Percentiles rank a stretch among this genome's conserved stretches.
phyloP scores from a whole-genome alignment of 495 filamentous ascomycete genomes.

The Articulospora tetracladia region DNA sequence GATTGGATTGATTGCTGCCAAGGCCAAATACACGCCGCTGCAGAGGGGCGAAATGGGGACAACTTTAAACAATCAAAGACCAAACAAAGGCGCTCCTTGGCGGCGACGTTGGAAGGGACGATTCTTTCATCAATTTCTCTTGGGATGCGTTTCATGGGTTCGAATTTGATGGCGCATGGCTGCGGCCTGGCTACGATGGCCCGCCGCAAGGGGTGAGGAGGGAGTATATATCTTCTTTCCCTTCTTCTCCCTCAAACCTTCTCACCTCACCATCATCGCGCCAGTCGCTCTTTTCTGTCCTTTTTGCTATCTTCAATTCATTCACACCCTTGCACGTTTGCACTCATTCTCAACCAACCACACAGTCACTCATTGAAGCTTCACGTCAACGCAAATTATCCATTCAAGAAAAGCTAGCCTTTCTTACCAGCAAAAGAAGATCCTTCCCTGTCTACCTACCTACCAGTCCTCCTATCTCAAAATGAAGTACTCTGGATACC shows the following conservation, averaged over 20 bases:
- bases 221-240: background rate
- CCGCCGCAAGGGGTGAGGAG: background rate
- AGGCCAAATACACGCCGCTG: background rate
- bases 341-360: background rate
- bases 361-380: background rate
- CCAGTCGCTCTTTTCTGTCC: slow-evolving; percentile 8
- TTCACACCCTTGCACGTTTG: background rate
- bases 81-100: background rate
- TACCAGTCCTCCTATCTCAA: slow-evolving; percentile 13
- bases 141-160: background rate
- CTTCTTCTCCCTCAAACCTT: background rate
- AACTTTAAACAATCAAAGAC: background rate
- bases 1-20: background rate
- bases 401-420: background rate
- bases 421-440: background rate
- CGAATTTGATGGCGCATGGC: background rate
- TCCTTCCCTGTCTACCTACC: background rate
- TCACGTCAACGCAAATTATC: background rate
- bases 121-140: background rate
- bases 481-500: slow-evolving; percentile 32
- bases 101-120: background rate
- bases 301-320: background rate
- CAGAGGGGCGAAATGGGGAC: background rate
- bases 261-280: slow-evolving; percentile 2
- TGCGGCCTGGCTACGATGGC: background rate